Evolutionary conservation across 163 green algal genomes (phyloP).

Genomic region (Scenedesmus sp.): DNA sequence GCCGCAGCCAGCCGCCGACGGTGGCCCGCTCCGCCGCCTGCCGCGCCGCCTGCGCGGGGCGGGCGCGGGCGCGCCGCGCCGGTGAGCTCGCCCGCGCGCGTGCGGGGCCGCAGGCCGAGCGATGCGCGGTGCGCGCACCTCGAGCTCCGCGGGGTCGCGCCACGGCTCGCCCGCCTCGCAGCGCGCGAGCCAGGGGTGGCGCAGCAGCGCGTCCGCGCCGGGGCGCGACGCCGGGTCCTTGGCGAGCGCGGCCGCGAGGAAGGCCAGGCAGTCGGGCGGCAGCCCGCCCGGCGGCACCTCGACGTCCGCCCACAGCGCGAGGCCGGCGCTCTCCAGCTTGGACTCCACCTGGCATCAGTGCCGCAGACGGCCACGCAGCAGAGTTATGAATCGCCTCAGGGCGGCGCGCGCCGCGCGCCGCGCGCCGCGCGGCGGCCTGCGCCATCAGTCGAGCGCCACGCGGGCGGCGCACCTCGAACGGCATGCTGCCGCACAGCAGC

Average conservation of each 20-base stretch:
- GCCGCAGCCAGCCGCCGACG: background rate
- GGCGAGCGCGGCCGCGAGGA: constrained; percentile 66
- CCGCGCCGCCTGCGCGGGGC: background rate
- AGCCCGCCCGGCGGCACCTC: constrained; percentile 50
- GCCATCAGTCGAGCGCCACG: background rate
- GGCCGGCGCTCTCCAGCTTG: constrained; percentile 49
- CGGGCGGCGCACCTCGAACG: constrained; percentile 53
- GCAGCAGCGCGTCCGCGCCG: constrained; percentile 71
- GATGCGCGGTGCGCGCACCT: too few relatives aligned
- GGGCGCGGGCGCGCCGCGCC: too few relatives aligned
- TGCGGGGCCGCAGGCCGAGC: background rate
- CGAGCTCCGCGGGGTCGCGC: constrained; percentile 17
- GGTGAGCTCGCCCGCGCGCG: background rate
- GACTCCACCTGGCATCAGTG: constrained; percentile 32
- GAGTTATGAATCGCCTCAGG: background rate
- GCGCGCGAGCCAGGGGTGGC: constrained; percentile 67
- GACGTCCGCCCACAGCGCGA: constrained; percentile 62
- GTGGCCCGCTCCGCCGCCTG: constrained; percentile 30
- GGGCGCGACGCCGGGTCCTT: constrained; percentile 75
- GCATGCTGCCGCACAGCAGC: constrained; percentile 58
- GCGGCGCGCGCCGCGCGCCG: too few relatives aligned
- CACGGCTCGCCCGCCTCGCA: constrained; percentile 35
- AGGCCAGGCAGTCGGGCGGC: constrained; percentile 47
- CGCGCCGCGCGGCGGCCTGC: background rate
- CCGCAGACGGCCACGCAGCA: background rate